Evolutionary conservation across 768 basidiomycete genomes (phyloP), one percentile per base, ranked within the genome.

Genomic region (Rhizopogon vesiculosus): DNA sequence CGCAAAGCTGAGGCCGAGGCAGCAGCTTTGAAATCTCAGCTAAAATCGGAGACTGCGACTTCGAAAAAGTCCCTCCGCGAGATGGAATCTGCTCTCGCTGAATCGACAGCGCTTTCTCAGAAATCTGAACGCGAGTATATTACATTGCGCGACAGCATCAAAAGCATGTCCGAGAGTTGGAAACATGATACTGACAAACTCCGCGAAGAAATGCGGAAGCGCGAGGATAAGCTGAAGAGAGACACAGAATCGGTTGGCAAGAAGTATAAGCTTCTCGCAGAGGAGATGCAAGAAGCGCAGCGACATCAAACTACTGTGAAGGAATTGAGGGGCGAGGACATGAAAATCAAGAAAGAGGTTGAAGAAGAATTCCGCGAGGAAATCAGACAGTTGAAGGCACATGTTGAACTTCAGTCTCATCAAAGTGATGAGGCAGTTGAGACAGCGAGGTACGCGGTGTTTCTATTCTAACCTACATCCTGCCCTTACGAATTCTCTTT

Each of bases 1-100:
- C 82, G 92, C 42, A 89, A 90, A 64, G 93, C 93, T 4, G 93
- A 95, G 67, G 78, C 84, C 0, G 88, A 92, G 63, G 84, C 88
- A 3, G 67, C 81, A 4, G 61, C 79, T 18, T 74, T 93, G 7
- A 91, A 87, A 69, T 62, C 78, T 3, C 85, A 87, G 59, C 80
- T 93, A 61, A 91, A 92, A 70, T 71, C 77, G 15, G 89, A 92
- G 65, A 85, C 86, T 1, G 69, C 83, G 2, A 78, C 80, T 12
- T 82, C 86, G 8, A 93, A 93, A 70, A 88, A 88, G 66, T 74
- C 83, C 0, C 66, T 92, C 10, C 84, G 88, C 19, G 91, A 93
- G 62, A 89, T 93, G 89, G 90, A 92, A 67, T 53, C 80, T 7
- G 74, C 85, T 6, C 77, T 93, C 29, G 62, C 82, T 1, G 90